A percentile compares a stretch with the other conserved stretches of the same genome.
These are phyloP conservation scores for Cucurbitaria berberidis DNA, from an alignment of 2,329 filamentous ascomycete genomes.

Conservation along the genomic window DNA sequence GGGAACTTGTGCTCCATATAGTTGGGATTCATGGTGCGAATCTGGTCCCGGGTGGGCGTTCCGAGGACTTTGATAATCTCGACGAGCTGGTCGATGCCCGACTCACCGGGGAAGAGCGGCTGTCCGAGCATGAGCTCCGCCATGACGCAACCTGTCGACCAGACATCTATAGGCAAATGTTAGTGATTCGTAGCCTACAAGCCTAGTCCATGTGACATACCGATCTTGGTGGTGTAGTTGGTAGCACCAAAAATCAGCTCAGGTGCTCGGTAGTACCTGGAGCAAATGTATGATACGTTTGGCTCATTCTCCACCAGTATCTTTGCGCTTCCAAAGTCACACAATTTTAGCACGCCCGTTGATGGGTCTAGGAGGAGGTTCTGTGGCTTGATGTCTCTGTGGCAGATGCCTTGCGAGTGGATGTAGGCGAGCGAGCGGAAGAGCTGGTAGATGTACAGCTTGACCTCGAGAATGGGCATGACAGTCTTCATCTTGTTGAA, in stretches of 20 bases:
- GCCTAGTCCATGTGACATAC: constrained; percentile 60
- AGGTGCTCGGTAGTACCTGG: constrained; percentile 95
- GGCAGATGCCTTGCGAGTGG: constrained; percentile 98
- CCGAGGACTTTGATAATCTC: constrained; percentile 99
- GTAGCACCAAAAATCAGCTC: constrained; percentile 98
- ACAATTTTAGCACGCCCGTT: constrained; percentile 92
- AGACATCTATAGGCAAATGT: constrained; percentile 76
- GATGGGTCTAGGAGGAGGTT: constrained; percentile 92
- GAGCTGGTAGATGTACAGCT: constrained; percentile 99
- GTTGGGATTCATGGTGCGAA: constrained; percentile 99
- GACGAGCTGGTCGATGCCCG: constrained; percentile 96
- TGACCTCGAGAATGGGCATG: constrained; percentile 98
- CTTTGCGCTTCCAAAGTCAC: constrained; percentile 98
- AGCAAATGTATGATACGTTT: constrained; percentile 99
- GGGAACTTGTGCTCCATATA: constrained; percentile 99
- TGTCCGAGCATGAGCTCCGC: constrained; percentile 98
- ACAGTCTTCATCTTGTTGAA: constrained; percentile 99
- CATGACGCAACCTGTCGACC: constrained; percentile 99
- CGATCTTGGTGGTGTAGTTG: constrained; percentile 99
- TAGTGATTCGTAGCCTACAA: constrained; percentile 12
- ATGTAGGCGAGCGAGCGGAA: constrained; percentile 99
- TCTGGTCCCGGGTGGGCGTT: constrained; percentile 95
- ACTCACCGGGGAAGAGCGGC: constrained; percentile 96
- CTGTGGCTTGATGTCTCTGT: constrained; percentile 98
- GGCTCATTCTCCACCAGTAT: constrained; percentile 98